Base-by-base conservation (phyloP, 352 stramenopile genomes). In the Globisporangium solare region DNA sequence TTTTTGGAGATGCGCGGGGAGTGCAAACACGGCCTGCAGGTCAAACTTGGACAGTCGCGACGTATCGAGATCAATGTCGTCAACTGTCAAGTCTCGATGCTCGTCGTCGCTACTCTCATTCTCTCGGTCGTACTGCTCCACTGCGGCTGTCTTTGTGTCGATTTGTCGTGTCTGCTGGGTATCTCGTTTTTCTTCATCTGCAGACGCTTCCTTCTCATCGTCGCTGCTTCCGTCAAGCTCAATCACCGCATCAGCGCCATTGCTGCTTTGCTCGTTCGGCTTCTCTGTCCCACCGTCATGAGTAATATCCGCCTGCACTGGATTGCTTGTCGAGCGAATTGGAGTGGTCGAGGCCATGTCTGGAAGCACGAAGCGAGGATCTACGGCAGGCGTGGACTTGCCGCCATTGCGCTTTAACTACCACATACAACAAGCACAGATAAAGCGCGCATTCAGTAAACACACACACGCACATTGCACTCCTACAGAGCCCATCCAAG, bases 1-100 rank as follows among this genome's bases (percentile, higher is more conserved):
- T 51, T 98, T 97, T 39, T 97, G 89, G 20, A 96, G 58, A 37
- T 92, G 78, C 27, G 77, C 57, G 1, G 95, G 93, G 8, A 99
- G 67, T 13, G 81, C 84, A 56, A 93, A 93, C 14, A 99, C 86
- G 1, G 81, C 87, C 47, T 94, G 76, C 0, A 96, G 65, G 51
- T 96, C 83, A 22, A 97, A 81, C 20, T 81, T 83, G 21, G 61
- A 78, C n/a, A 85, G 54, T 0, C 56, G 58, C 31, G 70, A 86
- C 14, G 71, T 86, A 31, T 85, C 77, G 21, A 88, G 49, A 1
- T 76, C 67, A 40, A 92, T 83, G 40, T 89, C 79, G 15, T 90
- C 74, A 17, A 81, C 51, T 15, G 68, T 86, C 54, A 92, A 40
- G 7, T 78, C 54, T 12, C 82, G 68, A 3, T 68, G 66, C 2